Conservation (phyloP, 2,329 filamentous ascomycete genomes). For the Alternaria sp. region DNA sequence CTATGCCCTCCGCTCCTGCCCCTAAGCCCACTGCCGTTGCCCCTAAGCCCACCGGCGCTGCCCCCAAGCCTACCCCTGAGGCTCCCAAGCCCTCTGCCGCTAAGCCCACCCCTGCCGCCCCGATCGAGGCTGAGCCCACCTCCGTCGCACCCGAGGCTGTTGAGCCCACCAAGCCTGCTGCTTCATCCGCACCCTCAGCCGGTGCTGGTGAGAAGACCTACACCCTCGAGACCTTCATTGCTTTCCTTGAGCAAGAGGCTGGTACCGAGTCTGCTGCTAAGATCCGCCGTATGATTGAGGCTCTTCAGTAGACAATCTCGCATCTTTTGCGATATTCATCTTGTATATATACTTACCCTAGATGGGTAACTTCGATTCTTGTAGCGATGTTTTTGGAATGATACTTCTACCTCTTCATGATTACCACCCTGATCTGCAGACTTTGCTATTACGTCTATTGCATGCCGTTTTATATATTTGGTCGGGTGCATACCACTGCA, state of each 20-base stretch:
- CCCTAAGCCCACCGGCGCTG: not conserved
- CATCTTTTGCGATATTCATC: not conserved
- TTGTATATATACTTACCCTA: constrained; percentile 13
- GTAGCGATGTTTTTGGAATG: constrained; percentile 15
- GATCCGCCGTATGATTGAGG: constrained; percentile 24
- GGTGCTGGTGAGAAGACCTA: constrained; percentile 22
- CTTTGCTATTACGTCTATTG: not conserved
- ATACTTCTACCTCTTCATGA: not conserved
- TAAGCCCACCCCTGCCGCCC: not conserved
- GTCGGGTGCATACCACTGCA: not conserved
- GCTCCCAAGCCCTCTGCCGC: not conserved
- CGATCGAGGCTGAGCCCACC: constrained; percentile 6
- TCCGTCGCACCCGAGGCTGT: constrained; percentile 4
- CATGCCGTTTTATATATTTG: too few species aligned
- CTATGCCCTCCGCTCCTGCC: constrained; percentile 9
- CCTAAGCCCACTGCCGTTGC: constrained; percentile 9
- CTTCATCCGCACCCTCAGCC: constrained; percentile 1
- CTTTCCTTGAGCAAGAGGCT: constrained; percentile 19
- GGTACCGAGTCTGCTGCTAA: constrained; percentile 16
- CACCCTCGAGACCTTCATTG: constrained; percentile 24
- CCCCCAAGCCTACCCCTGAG: constrained; percentile 2
- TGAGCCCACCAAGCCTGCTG: constrained; percentile 12
- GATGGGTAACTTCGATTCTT: constrained; percentile 15
- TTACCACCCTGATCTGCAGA: not conserved
- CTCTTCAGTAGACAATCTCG: constrained; percentile 7